phyloP scores from a whole-genome alignment of 331 rosid species.

The Telfairia occidentalis region DNA sequence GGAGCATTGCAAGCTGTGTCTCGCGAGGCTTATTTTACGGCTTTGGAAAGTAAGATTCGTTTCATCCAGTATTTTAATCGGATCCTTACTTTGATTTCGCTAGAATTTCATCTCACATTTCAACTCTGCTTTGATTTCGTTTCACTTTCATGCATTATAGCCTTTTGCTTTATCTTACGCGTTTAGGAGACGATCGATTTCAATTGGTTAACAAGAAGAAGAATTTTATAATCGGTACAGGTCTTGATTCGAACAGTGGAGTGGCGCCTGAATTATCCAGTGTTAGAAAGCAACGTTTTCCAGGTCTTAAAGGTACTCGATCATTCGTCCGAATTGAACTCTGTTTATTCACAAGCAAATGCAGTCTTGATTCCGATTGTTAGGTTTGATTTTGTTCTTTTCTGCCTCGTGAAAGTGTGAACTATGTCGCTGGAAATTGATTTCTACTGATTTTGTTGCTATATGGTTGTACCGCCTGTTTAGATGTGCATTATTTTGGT shows the following conservation, averaged over 20 bases:
- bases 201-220: background rate
- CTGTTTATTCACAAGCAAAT: background rate
- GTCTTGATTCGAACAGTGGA: constrained; percentile 32
- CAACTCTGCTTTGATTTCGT: background rate
- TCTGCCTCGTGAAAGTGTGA: background rate
- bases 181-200: background rate
- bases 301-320: constrained; percentile 46
- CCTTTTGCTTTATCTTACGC: background rate
- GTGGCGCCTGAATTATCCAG: constrained; percentile 31
- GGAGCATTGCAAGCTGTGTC: constrained; percentile 84
- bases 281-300: constrained; percentile 36
- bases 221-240: constrained; percentile 20
- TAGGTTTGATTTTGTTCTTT: background rate
- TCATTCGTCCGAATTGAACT: background rate
- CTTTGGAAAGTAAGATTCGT: constrained; percentile 36
- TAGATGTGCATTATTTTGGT: background rate
- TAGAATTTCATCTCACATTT: background rate
- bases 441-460: background rate
- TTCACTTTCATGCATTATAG: background rate
- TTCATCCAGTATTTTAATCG: background rate
- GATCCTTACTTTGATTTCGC: background rate
- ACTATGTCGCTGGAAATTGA: background rate
- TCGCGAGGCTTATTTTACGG: constrained; percentile 68
- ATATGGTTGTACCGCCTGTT: background rate
- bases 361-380: background rate